phyloP scores from a whole-genome alignment of 2,329 filamentous ascomycete species.

The Trichoderma simmonsii region DNA sequence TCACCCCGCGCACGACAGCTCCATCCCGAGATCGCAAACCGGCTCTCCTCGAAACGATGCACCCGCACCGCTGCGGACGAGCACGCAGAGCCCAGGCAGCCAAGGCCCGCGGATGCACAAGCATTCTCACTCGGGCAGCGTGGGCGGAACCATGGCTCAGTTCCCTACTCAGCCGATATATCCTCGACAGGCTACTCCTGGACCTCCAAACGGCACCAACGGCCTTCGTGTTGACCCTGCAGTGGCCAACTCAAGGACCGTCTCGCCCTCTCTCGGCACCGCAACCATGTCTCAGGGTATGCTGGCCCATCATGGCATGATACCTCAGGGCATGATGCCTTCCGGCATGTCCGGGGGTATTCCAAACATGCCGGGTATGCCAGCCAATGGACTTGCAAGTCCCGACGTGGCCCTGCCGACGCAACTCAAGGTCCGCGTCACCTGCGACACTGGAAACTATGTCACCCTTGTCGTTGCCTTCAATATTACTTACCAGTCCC shows the following conservation, averaged over 20 bases:
- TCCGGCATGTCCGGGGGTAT: slow-evolving; percentile 15
- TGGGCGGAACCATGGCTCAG: slow-evolving; percentile 52
- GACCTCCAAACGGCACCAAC: slow-evolving; percentile 30
- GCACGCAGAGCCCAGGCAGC: slow-evolving; percentile 67
- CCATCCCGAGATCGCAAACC: slow-evolving; percentile 74
- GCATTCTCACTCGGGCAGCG: slow-evolving; percentile 45
- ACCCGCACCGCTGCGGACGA: slow-evolving; percentile 65
- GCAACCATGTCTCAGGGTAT: slow-evolving; percentile 24
- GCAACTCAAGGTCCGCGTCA: slow-evolving; percentile 94
- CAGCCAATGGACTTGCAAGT: slow-evolving; percentile 36
- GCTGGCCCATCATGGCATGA: slow-evolving; percentile 9
- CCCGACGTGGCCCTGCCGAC: slow-evolving; percentile 57
- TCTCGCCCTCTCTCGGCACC: slow-evolving; percentile 46
- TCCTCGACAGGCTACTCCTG: slow-evolving; percentile 46
- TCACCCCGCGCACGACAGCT: slow-evolving; percentile 57
- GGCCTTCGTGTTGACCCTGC: slow-evolving; percentile 40
- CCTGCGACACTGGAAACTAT: slow-evolving; percentile 80
- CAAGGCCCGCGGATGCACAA: slow-evolving; percentile 59
- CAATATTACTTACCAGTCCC: slow-evolving; percentile 89
- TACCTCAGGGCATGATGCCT: slow-evolving; percentile 8
- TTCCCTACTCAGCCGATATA: slow-evolving; percentile 56
- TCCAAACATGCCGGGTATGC: background rate
- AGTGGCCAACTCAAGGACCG: slow-evolving; percentile 41
- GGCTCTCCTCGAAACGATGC: slow-evolving; percentile 72
- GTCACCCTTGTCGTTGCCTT: slow-evolving; percentile 94